Base-by-base conservation (phyloP, 1,139 yeast species). In the Hyphopichia buzzinii region DNA sequence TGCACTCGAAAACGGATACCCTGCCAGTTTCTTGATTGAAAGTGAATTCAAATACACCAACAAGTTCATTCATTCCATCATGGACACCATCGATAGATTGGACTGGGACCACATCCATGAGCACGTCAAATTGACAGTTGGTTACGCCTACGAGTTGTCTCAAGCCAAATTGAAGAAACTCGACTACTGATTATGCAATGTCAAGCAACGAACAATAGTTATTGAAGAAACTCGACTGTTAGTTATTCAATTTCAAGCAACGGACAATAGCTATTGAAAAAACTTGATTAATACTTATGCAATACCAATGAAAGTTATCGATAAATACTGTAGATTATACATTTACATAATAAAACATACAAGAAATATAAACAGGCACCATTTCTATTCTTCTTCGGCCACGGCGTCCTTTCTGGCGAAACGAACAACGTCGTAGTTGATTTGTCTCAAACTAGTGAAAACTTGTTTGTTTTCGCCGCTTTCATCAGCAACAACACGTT, bases 1-100 rank as follows among this genome's bases (percentile, higher is more conserved):
- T 35, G 96, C 96, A 2, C 60, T 80, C 36, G 82, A 84, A 55
- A 78, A 77, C 48, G 96, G 97, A 1, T 87, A 73, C 57, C 96
- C 97, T 8, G 75, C 88, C 14, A 75, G 89, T 27, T 86, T 88
- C 59, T 83, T 87, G 38, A 77, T 86, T 45, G 98, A 90, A 59
- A 73, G 87, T 35, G 83, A 75, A 42, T 74, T 87, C 59, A 69
- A 75, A 39, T 70, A 72, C 46, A 68, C 80, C 5, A 81, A 79
- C 59, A 82, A 81, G 33, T 82, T 68, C 53, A 82, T 88, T 44
- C 97, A 90, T 62, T 76, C 87, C 27, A 74, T 79, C 1, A 61
- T 77, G 60, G 98, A 92, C 56, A 88, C 96, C 4, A 58, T 90
- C 42, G 96, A 88, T 52, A 69, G 85, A 48, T 71, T 92, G 39